Percentiles rank a stretch among this genome's conserved stretches.
These are phyloP conservation scores for Globisporangium middletonii DNA, from an alignment of 352 stramenopile genomes.

Conservation along the genomic window DNA sequence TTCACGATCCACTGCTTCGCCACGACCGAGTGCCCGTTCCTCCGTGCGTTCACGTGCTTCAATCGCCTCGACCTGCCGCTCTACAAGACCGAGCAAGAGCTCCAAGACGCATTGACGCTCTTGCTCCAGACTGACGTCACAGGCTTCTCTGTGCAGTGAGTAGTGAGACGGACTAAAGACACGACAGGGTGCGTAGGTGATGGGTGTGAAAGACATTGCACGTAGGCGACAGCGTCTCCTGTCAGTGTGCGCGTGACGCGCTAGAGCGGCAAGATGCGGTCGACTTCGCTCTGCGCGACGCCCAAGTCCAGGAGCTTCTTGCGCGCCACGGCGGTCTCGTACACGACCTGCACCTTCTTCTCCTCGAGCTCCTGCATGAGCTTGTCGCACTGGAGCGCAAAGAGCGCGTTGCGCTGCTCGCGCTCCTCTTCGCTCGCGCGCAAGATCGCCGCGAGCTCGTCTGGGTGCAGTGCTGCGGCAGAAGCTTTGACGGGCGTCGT, in stretches of 20 bases:
- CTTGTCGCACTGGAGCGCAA: conserved; percentile 16
- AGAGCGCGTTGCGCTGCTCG: conserved; percentile 14
- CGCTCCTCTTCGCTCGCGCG: conserved; percentile 12
- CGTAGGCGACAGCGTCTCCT: background rate
- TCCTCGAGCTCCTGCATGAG: conserved; percentile 17
- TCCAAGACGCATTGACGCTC: conserved; percentile 83
- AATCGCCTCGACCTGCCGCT: conserved; percentile 82
- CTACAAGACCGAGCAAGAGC: conserved; percentile 80
- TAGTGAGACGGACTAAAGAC: background rate
- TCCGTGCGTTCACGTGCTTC: conserved; percentile 36
- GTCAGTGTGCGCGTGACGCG: background rate
- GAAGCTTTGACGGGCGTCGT: background rate
- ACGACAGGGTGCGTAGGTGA: too few species aligned
- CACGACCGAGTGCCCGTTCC: conserved; percentile 19
- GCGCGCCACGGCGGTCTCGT: conserved; percentile 23
- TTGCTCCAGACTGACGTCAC: conserved; percentile 87
- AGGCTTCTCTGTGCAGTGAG: conserved; percentile 88
- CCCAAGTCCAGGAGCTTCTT: conserved; percentile 39
- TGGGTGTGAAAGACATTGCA: too few species aligned
- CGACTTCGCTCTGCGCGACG: conserved; percentile 12
- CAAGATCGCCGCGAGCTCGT: conserved; percentile 11
- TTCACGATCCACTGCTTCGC: conserved; percentile 45
- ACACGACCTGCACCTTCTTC: conserved; percentile 17
- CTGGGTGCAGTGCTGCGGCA: background rate
- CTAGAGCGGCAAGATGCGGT: conserved; percentile 17